A percentile compares a stretch with the other conserved stretches of the same genome.
Conservation (phyloP, 495 filamentous ascomycete genomes). For the Hypoxylon trugodes region DNA sequence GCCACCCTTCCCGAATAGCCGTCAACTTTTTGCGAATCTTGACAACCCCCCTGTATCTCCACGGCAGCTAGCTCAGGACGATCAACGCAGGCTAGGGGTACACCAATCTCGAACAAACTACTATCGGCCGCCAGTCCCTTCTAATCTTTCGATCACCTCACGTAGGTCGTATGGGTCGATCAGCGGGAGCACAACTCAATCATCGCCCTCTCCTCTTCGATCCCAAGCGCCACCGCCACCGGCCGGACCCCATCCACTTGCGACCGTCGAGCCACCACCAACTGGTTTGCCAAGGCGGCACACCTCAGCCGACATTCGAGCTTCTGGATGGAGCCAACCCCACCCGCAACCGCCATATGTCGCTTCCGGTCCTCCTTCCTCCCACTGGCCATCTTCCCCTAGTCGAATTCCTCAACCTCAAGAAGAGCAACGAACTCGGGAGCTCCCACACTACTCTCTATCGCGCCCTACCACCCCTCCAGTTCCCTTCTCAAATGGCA, state of each 20-base stretch:
- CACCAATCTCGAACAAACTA: constrained; percentile 59
- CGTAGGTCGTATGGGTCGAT: constrained; percentile 84
- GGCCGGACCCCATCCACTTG: constrained; percentile 77
- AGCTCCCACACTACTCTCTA: constrained; percentile 84
- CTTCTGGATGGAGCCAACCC: constrained; percentile 85
- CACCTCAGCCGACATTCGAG: constrained; percentile 94
- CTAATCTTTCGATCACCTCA: constrained; percentile 78
- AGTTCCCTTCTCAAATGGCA: constrained; percentile 56
- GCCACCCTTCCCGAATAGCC: constrained; percentile 74
- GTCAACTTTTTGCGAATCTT: constrained; percentile 77
- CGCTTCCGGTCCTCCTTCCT: constrained; percentile 72
- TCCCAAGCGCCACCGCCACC: constrained; percentile 73
- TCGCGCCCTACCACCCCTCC: constrained; percentile 82
- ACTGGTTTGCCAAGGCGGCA: constrained; percentile 83
- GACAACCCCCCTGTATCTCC: constrained; percentile 90
- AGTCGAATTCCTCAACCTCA: constrained; percentile 64
- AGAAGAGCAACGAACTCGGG: constrained; percentile 82
- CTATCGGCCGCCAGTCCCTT: constrained; percentile 80
- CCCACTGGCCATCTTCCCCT: constrained; percentile 89
- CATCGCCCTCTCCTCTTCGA: constrained; percentile 76
- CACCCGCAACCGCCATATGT: constrained; percentile 76
- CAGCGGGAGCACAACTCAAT: constrained; percentile 64
- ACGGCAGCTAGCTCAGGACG: constrained; percentile 86
- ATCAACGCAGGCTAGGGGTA: constrained; percentile 70
- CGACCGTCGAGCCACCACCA: constrained; percentile 77